Base-by-base conservation (phyloP, 805 yeast species). In the Sungouiella thailandica region DNA sequence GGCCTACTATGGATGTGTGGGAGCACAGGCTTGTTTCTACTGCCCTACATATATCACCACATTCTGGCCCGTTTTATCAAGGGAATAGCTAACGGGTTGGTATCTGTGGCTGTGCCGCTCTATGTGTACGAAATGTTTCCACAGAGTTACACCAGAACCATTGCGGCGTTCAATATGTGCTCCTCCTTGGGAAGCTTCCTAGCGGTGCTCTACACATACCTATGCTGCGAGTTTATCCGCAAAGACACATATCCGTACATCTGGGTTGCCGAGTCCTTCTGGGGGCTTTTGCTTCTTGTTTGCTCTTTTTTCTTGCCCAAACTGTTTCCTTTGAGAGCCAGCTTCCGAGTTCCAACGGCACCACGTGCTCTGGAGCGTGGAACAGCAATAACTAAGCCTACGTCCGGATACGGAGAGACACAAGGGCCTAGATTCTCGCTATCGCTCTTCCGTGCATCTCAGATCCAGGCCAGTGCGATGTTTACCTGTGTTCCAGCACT, bases 51-150 rank as follows among this genome's bases (percentile, higher is more conserved):
- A 4, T 46, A 46, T 25, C 36, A 55, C 23, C 37, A 61, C 4
- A 53, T 60, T 2, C 15, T 56, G 4, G 63, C 59, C 17, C 50
- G 60, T 25, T 35, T 58, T 10, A 31, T 53, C 7, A 60, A 53
- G 34, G 70, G 70, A 0, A 11, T 52, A 2, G 40, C 59, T 5
- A 43, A 60, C 26, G 70, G 70, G 4, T 34, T 58, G 16, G 46
- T 55, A 9, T 48, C 57, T n/a, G 46, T 57, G 15, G 37, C 57
- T 6, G 43, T 55, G 2, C 66, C 66, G 2, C 50, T 60, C 4
- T 63, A 65, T 39, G 40, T 56, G 1, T 42, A 52, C 7, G 70
- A 65, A 34, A 43, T 52, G 3, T 38, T 52, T 10, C 56, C 63
- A 2, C 26, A 39, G 1, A 33, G 44, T 4, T 40, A 46, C 19